phyloP scores from a whole-genome alignment of 2,329 filamentous ascomycete species.

The Verticillium isaacii region DNA sequence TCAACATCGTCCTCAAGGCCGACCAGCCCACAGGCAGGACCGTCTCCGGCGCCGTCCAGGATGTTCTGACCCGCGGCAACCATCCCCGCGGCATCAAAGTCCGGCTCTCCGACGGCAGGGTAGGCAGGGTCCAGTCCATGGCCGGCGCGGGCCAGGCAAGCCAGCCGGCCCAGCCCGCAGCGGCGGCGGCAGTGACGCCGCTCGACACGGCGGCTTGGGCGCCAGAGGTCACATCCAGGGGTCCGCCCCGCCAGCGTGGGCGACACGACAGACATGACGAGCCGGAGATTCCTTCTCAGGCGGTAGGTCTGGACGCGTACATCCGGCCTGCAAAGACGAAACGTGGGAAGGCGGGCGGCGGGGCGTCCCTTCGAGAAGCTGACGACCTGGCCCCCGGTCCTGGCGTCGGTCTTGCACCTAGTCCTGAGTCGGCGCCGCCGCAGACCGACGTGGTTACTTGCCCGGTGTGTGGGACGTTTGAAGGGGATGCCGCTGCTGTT shows the following conservation, averaged over 20 bases:
- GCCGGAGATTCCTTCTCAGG: constrained; percentile 30
- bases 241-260: constrained; percentile 12
- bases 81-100: constrained; percentile 79
- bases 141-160: constrained; percentile 16
- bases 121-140: constrained; percentile 69
- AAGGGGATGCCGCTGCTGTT: constrained; percentile 65
- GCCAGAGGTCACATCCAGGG: background rate
- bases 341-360: constrained; percentile 2
- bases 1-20: constrained; percentile 70
- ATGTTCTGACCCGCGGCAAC: constrained; percentile 67
- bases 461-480: constrained; percentile 62
- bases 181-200: background rate
- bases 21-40: constrained; percentile 72
- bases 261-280: constrained; percentile 24
- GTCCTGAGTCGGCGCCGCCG: background rate
- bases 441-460: constrained; percentile 34
- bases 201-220: background rate
- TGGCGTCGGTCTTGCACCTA: background rate
- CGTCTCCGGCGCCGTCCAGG: constrained; percentile 60
- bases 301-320: constrained; percentile 46
- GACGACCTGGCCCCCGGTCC: background rate
- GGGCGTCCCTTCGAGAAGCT: constrained; percentile 7
- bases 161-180: background rate
- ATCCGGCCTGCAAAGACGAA: constrained; percentile 33
- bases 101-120: constrained; percentile 62